These are phyloP conservation scores for Orbilia oligospora DNA, from an alignment of 2,329 filamentous ascomycete genomes.

Conservation along the genomic window DNA sequence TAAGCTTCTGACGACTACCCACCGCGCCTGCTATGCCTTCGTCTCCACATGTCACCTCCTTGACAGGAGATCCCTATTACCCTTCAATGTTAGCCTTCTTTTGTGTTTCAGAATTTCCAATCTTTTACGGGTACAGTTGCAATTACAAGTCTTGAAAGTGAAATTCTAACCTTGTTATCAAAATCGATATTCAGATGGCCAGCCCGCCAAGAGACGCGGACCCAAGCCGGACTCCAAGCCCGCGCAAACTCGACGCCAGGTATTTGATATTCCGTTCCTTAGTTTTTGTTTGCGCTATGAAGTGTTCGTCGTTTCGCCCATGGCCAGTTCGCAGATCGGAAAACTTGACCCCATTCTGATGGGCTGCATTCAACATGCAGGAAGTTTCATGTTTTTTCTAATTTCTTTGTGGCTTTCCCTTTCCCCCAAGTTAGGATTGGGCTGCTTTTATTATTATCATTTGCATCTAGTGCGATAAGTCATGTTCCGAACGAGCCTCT, in stretches of 20 bases:
- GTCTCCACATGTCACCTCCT: conserved; percentile 24
- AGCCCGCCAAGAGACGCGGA: conserved; percentile 87
- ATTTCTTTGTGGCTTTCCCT: conserved; percentile 38
- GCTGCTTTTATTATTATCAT: conserved; percentile 27
- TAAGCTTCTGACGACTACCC: conserved; percentile 43
- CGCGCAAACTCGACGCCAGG: conserved; percentile 89
- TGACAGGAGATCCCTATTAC: not conserved
- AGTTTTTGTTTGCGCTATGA: conserved; percentile 1
- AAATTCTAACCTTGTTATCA: conserved; percentile 4
- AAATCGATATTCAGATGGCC: conserved; percentile 75
- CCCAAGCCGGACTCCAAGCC: conserved; percentile 98
- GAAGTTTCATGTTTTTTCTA: conserved; percentile 8
- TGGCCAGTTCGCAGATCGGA: conserved; percentile 60
- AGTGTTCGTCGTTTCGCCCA: conserved; percentile 19
- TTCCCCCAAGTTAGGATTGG: not conserved
- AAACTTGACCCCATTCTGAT: conserved; percentile 27
- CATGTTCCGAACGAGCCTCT: conserved; percentile 21
- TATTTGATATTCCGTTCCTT: conserved; percentile 71
- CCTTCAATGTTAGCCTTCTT: conserved; percentile 1
- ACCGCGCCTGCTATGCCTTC: conserved; percentile 14
- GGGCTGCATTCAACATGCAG: conserved; percentile 8
- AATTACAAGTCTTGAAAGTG: not conserved
- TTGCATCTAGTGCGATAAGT: conserved; percentile 24
- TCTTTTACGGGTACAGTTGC: conserved; percentile 39
- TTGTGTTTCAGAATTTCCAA: conserved; percentile 45